Percentiles rank a stretch among this genome's conserved stretches.
phyloP scores from a whole-genome alignment of 805 yeast species.

The Metschnikowia amazonensis region DNA sequence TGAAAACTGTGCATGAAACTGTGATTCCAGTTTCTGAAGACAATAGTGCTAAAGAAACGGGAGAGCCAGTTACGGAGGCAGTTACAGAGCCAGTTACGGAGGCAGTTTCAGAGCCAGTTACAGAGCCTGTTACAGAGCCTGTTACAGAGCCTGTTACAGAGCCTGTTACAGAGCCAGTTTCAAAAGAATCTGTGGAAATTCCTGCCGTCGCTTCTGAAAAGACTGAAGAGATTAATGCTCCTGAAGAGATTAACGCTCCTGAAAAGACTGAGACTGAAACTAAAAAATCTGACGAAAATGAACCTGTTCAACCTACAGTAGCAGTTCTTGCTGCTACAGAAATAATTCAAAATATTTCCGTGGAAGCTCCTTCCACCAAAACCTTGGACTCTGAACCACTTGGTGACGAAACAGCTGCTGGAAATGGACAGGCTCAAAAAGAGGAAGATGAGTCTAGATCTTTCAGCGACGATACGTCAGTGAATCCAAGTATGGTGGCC shows the following conservation, averaged over 20 bases:
- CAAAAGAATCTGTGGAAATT: too few relatives aligned
- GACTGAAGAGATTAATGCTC: too few relatives aligned
- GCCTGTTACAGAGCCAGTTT: too few relatives aligned
- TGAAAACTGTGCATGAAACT: neutral
- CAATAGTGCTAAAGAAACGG: neutral
- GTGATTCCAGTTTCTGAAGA: neutral
- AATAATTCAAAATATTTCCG: neutral
- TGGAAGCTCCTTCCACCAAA: neutral
- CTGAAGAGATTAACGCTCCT: too few relatives aligned
- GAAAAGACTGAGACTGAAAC: neutral
- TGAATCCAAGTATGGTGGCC: conserved; percentile 6
- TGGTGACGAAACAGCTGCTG: neutral
- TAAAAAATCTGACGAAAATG: neutral
- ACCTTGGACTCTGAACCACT: neutral
- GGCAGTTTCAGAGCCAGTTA: too few relatives aligned
- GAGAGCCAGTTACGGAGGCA: too few relatives aligned
- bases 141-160: too few relatives aligned
- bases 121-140: too few relatives aligned
- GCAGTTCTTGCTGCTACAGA: neutral
- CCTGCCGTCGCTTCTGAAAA: neutral
- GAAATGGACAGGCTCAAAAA: neutral
- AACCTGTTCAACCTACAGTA: neutral
- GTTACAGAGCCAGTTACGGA: too few relatives aligned
- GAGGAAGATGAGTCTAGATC: neutral
- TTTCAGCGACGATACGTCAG: neutral